Conservation (phyloP, 2,329 filamentous ascomycete species). For the Paracoccidioides lutzii region DNA sequence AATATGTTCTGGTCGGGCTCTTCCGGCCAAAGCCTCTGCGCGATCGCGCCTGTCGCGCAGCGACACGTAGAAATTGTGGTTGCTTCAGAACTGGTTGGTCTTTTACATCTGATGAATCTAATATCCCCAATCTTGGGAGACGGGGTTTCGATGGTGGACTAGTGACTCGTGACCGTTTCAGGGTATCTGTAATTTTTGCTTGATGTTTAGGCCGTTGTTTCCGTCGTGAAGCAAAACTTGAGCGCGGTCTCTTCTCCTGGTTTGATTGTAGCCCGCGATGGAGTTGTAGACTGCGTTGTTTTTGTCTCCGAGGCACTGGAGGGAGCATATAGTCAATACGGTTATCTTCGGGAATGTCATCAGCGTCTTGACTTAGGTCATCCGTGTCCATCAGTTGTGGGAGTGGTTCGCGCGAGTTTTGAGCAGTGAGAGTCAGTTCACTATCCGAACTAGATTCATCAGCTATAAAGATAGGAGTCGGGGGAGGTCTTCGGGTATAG, state of each 20-base stretch:
- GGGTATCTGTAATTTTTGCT: conserved; percentile 24
- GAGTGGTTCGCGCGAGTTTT: conserved; percentile 8
- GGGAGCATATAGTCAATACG: conserved; percentile 31
- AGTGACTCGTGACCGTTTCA: conserved; percentile 10
- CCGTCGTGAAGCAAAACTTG: conserved; percentile 8
- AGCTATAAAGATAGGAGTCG: conserved; percentile 5
- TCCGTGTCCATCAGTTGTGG: conserved; percentile 13
- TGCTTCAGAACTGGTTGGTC: conserved; percentile 19
- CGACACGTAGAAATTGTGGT: conserved; percentile 45
- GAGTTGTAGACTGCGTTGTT: conserved; percentile 10
- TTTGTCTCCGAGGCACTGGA: conserved; percentile 15
- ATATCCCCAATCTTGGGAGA: conserved; percentile 33
- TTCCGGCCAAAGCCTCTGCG: conserved; percentile 38
- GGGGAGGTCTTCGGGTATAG: conserved; percentile 1
- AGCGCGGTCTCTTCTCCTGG: conserved; percentile 4
- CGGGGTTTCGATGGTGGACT: conserved; percentile 14
- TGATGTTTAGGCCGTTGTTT: conserved; percentile 20
- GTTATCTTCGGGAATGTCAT: conserved; percentile 31
- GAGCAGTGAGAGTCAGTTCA: neutral
- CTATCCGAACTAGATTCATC: conserved; percentile 21
- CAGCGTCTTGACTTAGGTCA: conserved; percentile 13
- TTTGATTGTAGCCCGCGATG: conserved; percentile 4
- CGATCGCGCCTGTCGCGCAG: conserved; percentile 39
- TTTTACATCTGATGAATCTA: conserved; percentile 36
- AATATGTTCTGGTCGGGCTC: conserved; percentile 39